Conservation (phyloP, 352 stramenopile genomes). For the Phytophthora foliorum region DNA sequence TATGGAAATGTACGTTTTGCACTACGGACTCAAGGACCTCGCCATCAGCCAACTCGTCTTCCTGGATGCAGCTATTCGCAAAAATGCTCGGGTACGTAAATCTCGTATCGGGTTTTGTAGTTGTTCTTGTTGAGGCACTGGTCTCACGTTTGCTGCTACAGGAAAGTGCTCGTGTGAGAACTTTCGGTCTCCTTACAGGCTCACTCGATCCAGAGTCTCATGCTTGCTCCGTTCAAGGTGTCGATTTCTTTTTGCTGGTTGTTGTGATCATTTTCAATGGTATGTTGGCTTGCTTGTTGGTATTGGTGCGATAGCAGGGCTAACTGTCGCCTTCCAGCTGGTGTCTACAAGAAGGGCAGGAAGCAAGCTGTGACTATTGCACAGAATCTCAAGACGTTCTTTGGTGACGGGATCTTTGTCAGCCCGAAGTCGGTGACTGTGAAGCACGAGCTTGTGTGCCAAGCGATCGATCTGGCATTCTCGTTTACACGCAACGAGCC, state of each 20-base stretch:
- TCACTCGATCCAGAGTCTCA: conserved; percentile 82
- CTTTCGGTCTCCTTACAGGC: conserved; percentile 75
- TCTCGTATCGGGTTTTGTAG: not conserved
- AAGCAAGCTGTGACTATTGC: conserved; percentile 75
- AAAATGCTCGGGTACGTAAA: conserved; percentile 54
- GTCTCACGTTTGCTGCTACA: conserved; percentile 22
- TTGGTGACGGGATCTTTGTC: conserved; percentile 77
- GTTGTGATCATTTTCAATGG: conserved; percentile 84
- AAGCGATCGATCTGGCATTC: conserved; percentile 81
- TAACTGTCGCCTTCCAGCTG: conserved; percentile 41
- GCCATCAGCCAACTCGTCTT: conserved; percentile 85
- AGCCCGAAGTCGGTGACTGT: conserved; percentile 59
- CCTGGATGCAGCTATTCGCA: conserved; percentile 78
- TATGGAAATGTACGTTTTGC: conserved; percentile 86
- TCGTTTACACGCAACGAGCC: conserved; percentile 64
- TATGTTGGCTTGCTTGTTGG: conserved; percentile 21
- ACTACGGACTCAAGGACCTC: conserved; percentile 84
- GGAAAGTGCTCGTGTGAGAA: conserved; percentile 75
- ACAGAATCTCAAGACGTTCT: conserved; percentile 74
- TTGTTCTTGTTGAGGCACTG: not conserved
- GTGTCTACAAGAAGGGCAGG: conserved; percentile 72
- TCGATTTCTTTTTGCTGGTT: conserved; percentile 85
- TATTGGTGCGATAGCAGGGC: not conserved
- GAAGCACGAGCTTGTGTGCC: conserved; percentile 69
- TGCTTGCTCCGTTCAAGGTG: conserved; percentile 74